A percentile compares a stretch with the other conserved stretches of the same genome.
These are phyloP conservation scores for Oryza officinalis DNA, from an alignment of 176 grass and related monocot genomes.

Conservation along the genomic window DNA sequence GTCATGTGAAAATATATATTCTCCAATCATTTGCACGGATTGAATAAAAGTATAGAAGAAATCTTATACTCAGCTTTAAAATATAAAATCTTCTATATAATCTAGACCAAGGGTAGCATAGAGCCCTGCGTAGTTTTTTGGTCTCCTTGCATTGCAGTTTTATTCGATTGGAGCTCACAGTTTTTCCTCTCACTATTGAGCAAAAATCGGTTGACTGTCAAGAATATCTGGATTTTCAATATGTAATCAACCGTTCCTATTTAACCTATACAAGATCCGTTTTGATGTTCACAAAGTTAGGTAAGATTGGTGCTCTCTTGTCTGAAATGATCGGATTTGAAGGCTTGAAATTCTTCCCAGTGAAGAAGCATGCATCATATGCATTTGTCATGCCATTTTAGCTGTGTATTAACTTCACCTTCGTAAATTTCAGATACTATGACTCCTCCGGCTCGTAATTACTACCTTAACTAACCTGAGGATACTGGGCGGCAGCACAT, in stretches of 20 bases:
- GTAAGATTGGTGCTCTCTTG: background rate
- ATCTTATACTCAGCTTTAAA: background rate
- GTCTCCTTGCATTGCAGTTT: background rate
- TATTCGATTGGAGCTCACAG: background rate
- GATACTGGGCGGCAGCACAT: slow-evolving; percentile 17
- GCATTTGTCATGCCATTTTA: background rate
- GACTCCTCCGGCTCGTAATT: slow-evolving; percentile 26
- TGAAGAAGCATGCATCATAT: background rate
- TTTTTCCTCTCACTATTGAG: background rate
- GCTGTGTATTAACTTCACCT: background rate
- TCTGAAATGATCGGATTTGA: background rate
- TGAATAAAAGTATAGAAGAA: background rate
- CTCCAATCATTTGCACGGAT: background rate
- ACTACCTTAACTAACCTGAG: slow-evolving; percentile 38
- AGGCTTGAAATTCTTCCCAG: background rate
- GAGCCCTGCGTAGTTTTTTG: background rate
- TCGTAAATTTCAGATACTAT: slow-evolving; percentile 38
- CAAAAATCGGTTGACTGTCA: background rate
- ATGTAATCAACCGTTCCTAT: background rate
- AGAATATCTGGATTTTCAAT: slow-evolving; percentile 7
- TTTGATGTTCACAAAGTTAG: slow-evolving; percentile 1
- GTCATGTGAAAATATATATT: background rate
- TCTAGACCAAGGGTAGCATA: background rate
- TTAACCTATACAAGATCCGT: background rate
- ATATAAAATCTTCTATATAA: background rate